Base-by-base conservation (phyloP, 2,329 filamentous ascomycete genomes). In the Colletotrichum higginsianum region DNA sequence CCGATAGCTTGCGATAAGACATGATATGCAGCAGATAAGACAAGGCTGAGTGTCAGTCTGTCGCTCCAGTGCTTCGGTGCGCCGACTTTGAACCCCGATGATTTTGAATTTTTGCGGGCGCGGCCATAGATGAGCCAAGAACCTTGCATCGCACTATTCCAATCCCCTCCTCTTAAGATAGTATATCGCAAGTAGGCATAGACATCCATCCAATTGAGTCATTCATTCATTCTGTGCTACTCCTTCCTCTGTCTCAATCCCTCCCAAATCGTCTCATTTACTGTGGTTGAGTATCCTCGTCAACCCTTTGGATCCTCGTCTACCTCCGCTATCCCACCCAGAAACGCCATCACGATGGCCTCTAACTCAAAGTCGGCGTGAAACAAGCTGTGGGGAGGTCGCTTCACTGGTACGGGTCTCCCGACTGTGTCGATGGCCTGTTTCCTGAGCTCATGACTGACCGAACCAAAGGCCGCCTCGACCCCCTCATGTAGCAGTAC, bases 401-500 rank as follows among this genome's bases (percentile, higher is more conserved):
- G 86, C 71, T 65, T 67, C 16, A 65, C 63, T 15, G 81, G 82
- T 84, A 76, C 12, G 77, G 73, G 47, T 21, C 4, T 23, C 21
- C 16, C 18, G 4, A 26, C 26, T 16, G 3, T 8, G 35, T 11
- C 35, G 15, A 8, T 35, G 23, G 16, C 26, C 1, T 26, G 15
- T 30, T 9, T 13, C n/a, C 16, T 11, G 9, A 12, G 50, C 16
- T 13, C 6, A 71, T 63, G 77, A 74, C 79, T 82, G 63, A 80
- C 26, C 74, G 73, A 23, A 52, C 18, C 57, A 26, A 77, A 93
- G 93, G 94, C 85, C 92, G 89, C 76, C 90, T 96, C 76, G 94
- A 97, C 83, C 93, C 94, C 65, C 88, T 97, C 63, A 97, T 97
- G 94, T 88, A 91, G 73, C 87, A 92, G 75, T 97, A 96, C 86